Evolutionary conservation across 148 eudicot genomes (phyloP), one percentile per base, ranked within the genome.

Genomic region (Chenopodium suecicum): DNA sequence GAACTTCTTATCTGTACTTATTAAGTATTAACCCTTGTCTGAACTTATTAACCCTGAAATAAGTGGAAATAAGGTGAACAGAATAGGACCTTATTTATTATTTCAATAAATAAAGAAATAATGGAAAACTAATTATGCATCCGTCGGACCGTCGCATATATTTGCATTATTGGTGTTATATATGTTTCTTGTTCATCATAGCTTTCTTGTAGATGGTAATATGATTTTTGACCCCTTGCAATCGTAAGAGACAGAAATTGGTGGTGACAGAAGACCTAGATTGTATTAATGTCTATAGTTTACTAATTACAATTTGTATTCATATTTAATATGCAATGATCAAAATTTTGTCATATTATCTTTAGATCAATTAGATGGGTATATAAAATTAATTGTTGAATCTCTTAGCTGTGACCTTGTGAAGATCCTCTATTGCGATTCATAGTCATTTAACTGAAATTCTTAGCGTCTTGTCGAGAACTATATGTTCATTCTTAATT

Each of bases 371-470:
- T 12, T 12, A 54, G 17, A 4, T 14, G 4, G 60, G 3, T 29
- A 5, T 13, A 32, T 68, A 5, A 11, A 29, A 31, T 4, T 68
- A 0, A 66, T 29, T 23, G 14, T 66, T 32, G 0, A 14, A 62
- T 22, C 23, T 31, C 37, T 68, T 20, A 23, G 69, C 32, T 25
- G 12, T 41, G 44, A 41, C 44, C 44, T 41, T 41, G 44, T 22
- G 25, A 22, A 62, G 69, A 65, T 32, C 69, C 32, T 11, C 70
- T 68, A 68, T 68, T 68, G 72, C 72, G 70, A 23, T 31, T 68
- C 44, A 31, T 3, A 5, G 46, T 68, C 72, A 68, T 68, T 10
- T 68, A 20, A 68, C 41, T 67, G 71, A 29, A 37, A 34, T 17
- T 56, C 60, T 56, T 56, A 56, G 20, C 60, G 60, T 16, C 56